A percentile compares a stretch with the other conserved stretches of the same genome.
These are phyloP conservation scores for Oenanthe sinensis DNA, from an alignment of 129 eudicot genomes.

Conservation along the genomic window DNA sequence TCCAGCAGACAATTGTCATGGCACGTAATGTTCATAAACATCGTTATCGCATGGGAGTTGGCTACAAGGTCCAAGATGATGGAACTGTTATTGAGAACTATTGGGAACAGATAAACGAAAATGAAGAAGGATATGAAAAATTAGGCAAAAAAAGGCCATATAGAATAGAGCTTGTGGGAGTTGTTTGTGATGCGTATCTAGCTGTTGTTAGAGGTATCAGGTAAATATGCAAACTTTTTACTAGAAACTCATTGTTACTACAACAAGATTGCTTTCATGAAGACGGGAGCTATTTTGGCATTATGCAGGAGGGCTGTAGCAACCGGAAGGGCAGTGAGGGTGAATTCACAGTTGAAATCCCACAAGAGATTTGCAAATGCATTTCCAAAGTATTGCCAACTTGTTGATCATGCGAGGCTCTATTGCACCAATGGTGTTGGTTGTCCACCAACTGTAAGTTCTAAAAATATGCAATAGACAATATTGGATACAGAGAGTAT, in stretches of 20 bases:
- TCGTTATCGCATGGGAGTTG: slow-evolving; percentile 84
- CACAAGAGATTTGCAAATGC: slow-evolving; percentile 91
- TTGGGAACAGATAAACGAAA: slow-evolving; percentile 53
- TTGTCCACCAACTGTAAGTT: slow-evolving; percentile 54
- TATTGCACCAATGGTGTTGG: slow-evolving; percentile 70
- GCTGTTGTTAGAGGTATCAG: slow-evolving; percentile 96
- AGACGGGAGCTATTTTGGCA: not conserved
- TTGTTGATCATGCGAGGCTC: slow-evolving; percentile 75
- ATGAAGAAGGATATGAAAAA: slow-evolving; percentile 28
- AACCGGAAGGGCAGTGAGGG: slow-evolving; percentile 80
- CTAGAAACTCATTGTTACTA: not conserved
- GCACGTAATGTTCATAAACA: slow-evolving; percentile 69
- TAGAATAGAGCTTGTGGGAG: slow-evolving; percentile 89
- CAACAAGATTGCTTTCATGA: not conserved
- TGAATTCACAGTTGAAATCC: slow-evolving; percentile 77
- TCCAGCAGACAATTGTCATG: slow-evolving; percentile 84
- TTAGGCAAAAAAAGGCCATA: slow-evolving; percentile 51
- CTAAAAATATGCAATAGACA: no score
- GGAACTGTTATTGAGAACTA: slow-evolving; percentile 60
- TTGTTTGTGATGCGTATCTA: slow-evolving; percentile 80
- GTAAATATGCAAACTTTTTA: slow-evolving; percentile 18
- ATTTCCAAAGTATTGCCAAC: slow-evolving; percentile 53
- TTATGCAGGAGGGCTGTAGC: slow-evolving; percentile 75
- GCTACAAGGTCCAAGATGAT: slow-evolving; percentile 66
- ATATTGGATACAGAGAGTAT: no score